These are phyloP conservation scores for Clavispora fructus DNA, from an alignment of 805 yeast genomes.

Conservation along the genomic window DNA sequence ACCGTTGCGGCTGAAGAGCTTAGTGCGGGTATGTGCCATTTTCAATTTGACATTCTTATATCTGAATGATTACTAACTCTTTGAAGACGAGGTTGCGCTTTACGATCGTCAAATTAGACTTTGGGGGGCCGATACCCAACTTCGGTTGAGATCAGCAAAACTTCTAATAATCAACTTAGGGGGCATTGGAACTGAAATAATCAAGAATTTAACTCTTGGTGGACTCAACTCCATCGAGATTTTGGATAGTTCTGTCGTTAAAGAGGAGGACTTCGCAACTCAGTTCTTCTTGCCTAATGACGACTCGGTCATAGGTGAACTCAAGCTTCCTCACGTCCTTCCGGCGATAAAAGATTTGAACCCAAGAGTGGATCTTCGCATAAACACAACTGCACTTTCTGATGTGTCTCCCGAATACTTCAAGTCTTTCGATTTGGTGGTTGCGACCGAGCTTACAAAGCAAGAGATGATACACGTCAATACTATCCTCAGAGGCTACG, in stretches of 20 bases:
- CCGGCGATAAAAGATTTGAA: conserved; percentile 67
- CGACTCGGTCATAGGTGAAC: conserved; percentile 49
- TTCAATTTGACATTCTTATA: not conserved
- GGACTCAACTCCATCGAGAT: conserved; percentile 81
- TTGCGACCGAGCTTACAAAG: conserved; percentile 62
- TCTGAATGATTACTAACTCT: not conserved
- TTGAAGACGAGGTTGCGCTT: conserved; percentile 73
- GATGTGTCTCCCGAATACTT: conserved; percentile 34
- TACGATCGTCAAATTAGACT: conserved; percentile 92
- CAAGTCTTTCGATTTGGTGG: conserved; percentile 58
- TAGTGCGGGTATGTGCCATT: conserved; percentile 2
- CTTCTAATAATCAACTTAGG: conserved; percentile 68
- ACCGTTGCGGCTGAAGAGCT: not conserved
- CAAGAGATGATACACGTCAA: conserved; percentile 46
- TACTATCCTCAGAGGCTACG: conserved; percentile 45
- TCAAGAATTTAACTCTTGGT: conserved; percentile 80
- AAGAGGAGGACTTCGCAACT: conserved; percentile 59
- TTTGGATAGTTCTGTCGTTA: conserved; percentile 50
- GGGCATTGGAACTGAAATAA: conserved; percentile 74
- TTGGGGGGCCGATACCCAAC: conserved; percentile 95
- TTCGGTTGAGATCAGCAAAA: conserved; percentile 63
- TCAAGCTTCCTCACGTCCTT: conserved; percentile 50
- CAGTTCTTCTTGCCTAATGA: conserved; percentile 67
- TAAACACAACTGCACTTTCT: conserved; percentile 25
- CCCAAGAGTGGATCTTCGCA: conserved; percentile 61